Conservation (phyloP, 805 yeast genomes). For the Yamadazyma nakazawae region DNA sequence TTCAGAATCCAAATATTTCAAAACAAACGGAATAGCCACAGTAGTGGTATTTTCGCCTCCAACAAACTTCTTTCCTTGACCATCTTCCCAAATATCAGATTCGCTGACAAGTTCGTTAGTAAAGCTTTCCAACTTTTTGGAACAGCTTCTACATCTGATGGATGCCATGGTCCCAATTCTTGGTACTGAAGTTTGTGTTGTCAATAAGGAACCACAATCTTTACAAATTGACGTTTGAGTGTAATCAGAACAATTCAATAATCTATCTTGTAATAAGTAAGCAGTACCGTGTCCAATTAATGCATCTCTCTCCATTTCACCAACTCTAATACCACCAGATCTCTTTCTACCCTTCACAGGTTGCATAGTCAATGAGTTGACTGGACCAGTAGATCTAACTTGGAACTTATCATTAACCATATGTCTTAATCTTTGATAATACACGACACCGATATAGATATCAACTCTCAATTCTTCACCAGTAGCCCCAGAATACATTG, state of each 20-base stretch:
- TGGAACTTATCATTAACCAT: constrained; percentile 99
- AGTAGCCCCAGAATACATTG: constrained; percentile 97
- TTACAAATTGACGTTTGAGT: constrained; percentile 89
- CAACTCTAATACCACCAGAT: constrained; percentile 98
- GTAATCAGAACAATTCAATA: constrained; percentile 93
- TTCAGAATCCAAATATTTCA: constrained; percentile 92
- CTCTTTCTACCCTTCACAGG: constrained; percentile 99
- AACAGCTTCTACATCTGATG: constrained; percentile 88
- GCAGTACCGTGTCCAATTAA: constrained; percentile 98
- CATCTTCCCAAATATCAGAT: constrained; percentile 93
- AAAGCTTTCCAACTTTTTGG: constrained; percentile 62
- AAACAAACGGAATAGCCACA: constrained; percentile 93
- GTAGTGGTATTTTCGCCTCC: constrained; percentile 96
- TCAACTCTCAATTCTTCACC: constrained; percentile 97
- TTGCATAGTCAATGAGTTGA: constrained; percentile 95
- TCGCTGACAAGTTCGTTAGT: constrained; percentile 53
- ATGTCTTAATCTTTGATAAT: constrained; percentile 96
- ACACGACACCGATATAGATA: constrained; percentile 94
- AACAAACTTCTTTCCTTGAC: constrained; percentile 83
- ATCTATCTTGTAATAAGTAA: constrained; percentile 87
- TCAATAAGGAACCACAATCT: constrained; percentile 85
- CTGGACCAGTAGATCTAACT: constrained; percentile 98
- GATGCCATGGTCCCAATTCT: constrained; percentile 78
- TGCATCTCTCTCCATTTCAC: constrained; percentile 99
- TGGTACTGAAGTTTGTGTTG: constrained; percentile 89